Base-by-base conservation (phyloP, 805 yeast species). In the Metschnikowia kofuensis region DNA sequence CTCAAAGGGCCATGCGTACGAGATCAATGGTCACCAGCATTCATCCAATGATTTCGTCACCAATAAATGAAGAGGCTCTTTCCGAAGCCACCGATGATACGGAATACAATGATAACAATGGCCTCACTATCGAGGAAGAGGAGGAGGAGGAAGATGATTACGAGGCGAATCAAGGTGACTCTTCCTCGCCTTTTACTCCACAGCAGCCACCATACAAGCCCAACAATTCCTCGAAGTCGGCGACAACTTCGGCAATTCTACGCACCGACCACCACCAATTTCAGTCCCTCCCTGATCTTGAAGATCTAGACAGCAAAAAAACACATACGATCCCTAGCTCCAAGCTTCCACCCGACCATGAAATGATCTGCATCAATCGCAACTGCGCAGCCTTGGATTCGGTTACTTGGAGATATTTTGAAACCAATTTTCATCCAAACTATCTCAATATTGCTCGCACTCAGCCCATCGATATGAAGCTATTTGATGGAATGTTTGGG, bases 401-500 rank as follows among this genome's bases (percentile, higher is more conserved):
- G 12, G 70, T 72, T 11, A 67, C 72, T 12, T 74, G 78, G 78
- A 59, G 77, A 42, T 72, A 69, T 51, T 72, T 74, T 51, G 77
- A 73, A 55, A 66, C 73, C 14, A 51, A 55, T 34, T 69, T 66
- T 51, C 69, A 65, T 44, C 66, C 74, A 10, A 65, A 64, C 46
- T 70, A 67, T 52, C 69, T 68, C 50, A 68, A 65, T 31, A 64
- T 72, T 26, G 71, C 65, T 47, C 59, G 68, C 44, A 70, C 76
- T 8, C 64, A 62, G 32, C 65, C 65, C 43, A 71, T 73, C 51
- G 68, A 72, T 57, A 70, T 69, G 54, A 64, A 63, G 48, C 59
- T 69, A 50, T 73, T 70, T 51, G 75, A 73, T 42, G 78, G 77
- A 7, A 73, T 73, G 78, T 70, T 68, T 56, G 78, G 78, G 4